Conservation (phyloP, 192 early-diverging fungal genomes). For the Gigaspora rosea region DNA sequence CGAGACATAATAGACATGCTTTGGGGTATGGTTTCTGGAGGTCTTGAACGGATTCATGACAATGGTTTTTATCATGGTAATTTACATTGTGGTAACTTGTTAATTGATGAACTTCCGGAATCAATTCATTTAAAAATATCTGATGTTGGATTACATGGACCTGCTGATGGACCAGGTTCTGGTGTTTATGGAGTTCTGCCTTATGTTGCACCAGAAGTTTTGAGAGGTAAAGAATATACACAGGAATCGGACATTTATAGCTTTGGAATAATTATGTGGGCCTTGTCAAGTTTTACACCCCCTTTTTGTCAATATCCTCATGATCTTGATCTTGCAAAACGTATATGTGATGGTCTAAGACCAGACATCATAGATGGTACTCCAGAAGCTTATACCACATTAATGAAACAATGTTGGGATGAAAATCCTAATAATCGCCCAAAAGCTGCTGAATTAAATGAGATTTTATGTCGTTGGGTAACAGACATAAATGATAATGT, state of each 20-base stretch:
- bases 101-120: background rate
- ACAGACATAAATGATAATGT: background rate
- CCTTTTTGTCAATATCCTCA: slow-evolving; percentile 37
- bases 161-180: background rate
- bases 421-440: slow-evolving; percentile 32
- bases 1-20: background rate
- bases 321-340: slow-evolving; percentile 30
- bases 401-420: slow-evolving; percentile 46
- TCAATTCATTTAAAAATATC: background rate
- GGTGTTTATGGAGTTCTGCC: slow-evolving; percentile 37
- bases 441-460: slow-evolving; percentile 1
- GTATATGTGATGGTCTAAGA: slow-evolving; percentile 38
- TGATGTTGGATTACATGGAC: slow-evolving; percentile 16
- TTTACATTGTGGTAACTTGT: slow-evolving; percentile 22
- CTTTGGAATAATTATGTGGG: slow-evolving; percentile 49
- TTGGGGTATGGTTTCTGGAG: background rate
- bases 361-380: slow-evolving; percentile 42
- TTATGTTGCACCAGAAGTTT: slow-evolving; percentile 40
- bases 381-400: slow-evolving; percentile 34
- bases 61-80: background rate
- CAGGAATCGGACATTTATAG: slow-evolving; percentile 41
- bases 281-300: slow-evolving; percentile 38
- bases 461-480: background rate
- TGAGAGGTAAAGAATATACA: background rate
- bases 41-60: slow-evolving; percentile 2